These are phyloP conservation scores for Aspergillus ochraceus DNA, from an alignment of 2,329 filamentous ascomycete species.

Conservation along the genomic window DNA sequence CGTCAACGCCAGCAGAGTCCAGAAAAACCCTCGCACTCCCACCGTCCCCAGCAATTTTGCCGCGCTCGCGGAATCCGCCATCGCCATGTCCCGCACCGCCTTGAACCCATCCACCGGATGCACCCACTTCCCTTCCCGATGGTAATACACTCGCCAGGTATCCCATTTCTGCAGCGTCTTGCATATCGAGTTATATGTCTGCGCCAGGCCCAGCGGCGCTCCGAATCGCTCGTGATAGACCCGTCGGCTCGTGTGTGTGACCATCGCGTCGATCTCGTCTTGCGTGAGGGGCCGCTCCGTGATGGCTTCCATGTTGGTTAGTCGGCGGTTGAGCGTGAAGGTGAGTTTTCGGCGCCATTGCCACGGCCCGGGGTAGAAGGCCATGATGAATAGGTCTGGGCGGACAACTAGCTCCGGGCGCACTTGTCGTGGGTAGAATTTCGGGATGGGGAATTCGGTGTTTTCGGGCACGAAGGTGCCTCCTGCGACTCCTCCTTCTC, in stretches of 20 bases:
- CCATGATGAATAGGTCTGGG: background rate
- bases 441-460: constrained; percentile 5
- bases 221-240: constrained; percentile 25
- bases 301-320: constrained; percentile 23
- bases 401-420: constrained; percentile 8
- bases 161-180: background rate
- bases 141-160: background rate
- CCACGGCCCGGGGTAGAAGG: constrained; percentile 14
- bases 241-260: constrained; percentile 18
- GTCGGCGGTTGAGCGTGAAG: constrained; percentile 10
- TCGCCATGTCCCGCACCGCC: background rate
- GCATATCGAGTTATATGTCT: background rate
- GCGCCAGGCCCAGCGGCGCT: background rate
- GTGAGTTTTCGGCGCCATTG: background rate
- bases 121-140: constrained; percentile 9
- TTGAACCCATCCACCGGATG: constrained; percentile 10
- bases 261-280: constrained; percentile 35
- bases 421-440: constrained; percentile 13
- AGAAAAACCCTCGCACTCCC: constrained; percentile 19
- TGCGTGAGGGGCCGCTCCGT: constrained; percentile 32
- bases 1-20: constrained; percentile 7
- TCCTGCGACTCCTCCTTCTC: too few relatives aligned
- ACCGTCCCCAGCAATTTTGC: background rate
- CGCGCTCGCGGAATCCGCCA: constrained; percentile 8
- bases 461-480: background rate